phyloP scores from a whole-genome alignment of 2,329 filamentous ascomycete genomes.

The Cladosporium cucumerinum region DNA sequence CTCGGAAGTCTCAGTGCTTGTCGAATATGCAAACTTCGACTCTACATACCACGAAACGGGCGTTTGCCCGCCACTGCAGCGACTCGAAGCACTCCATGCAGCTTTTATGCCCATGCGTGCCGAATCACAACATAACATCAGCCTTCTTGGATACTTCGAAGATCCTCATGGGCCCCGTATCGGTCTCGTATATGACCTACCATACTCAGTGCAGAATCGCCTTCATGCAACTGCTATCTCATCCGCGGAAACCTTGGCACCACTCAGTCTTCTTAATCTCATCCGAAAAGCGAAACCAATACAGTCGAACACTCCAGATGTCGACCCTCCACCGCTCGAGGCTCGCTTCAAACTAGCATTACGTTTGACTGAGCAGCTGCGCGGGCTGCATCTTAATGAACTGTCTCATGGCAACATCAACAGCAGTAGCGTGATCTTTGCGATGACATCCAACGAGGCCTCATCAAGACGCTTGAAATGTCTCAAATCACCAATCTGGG shows the following conservation, averaged over 20 bases:
- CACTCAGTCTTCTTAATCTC: slow-evolving; percentile 46
- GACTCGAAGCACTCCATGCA: slow-evolving; percentile 41
- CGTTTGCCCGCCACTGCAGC: slow-evolving; percentile 45
- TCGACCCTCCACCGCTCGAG: slow-evolving; percentile 62
- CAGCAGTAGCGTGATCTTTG: slow-evolving; percentile 66
- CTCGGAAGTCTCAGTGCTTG: slow-evolving; percentile 54
- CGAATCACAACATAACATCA: slow-evolving; percentile 45
- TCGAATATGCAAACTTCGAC: slow-evolving; percentile 64
- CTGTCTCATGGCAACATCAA: slow-evolving; percentile 69
- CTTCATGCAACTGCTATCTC: slow-evolving; percentile 53
- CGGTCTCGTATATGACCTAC: slow-evolving; percentile 72
- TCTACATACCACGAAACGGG: slow-evolving; percentile 46
- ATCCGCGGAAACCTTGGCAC: slow-evolving; percentile 28
- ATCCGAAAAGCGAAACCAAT: slow-evolving; percentile 46
- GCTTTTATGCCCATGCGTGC: slow-evolving; percentile 33
- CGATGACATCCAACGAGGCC: slow-evolving; percentile 44
- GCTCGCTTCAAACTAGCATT: slow-evolving; percentile 72
- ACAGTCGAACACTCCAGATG: slow-evolving; percentile 39
- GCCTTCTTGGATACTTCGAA: slow-evolving; percentile 68
- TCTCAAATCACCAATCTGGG: slow-evolving; percentile 65
- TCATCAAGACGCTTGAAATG: slow-evolving; percentile 49
- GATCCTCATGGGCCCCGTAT: slow-evolving; percentile 66
- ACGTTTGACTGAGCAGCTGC: slow-evolving; percentile 69
- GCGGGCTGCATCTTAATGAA: slow-evolving; percentile 67
- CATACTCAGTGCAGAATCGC: slow-evolving; percentile 47